Evolutionary conservation across 2,329 filamentous ascomycete genomes (phyloP).

Genomic region (Zymoseptoria brevis): DNA sequence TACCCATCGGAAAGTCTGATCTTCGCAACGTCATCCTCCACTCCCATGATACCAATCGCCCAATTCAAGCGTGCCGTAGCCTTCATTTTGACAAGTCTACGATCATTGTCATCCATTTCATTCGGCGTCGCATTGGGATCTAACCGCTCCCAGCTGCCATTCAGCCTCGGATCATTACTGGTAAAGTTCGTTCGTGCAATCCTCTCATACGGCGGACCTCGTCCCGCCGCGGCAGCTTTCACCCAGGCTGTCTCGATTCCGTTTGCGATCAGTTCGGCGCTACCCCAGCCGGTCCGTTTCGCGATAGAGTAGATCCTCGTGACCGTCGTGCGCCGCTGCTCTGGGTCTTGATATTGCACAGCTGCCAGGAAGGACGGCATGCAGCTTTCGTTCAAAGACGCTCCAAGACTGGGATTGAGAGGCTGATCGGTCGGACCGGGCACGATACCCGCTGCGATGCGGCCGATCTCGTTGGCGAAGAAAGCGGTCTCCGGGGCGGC

Average conservation of each 20-base stretch:
- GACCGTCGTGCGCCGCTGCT: slow-evolving; percentile 72
- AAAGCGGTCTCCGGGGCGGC: slow-evolving; percentile 62
- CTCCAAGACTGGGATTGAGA: slow-evolving; percentile 70
- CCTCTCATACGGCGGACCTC: slow-evolving; percentile 65
- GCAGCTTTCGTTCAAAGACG: slow-evolving; percentile 71
- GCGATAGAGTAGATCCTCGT: slow-evolving; percentile 66
- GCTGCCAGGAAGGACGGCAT: slow-evolving; percentile 82
- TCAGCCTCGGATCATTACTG: slow-evolving; percentile 26
- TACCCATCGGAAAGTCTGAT: slow-evolving; percentile 1
- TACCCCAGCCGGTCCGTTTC: slow-evolving; percentile 79
- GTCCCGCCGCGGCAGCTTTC: slow-evolving; percentile 62
- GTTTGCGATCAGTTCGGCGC: slow-evolving; percentile 68
- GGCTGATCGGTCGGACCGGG: slow-evolving; percentile 43
- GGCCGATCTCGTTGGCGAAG: slow-evolving; percentile 67
- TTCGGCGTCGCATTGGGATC: slow-evolving; percentile 23
- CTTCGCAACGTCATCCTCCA: slow-evolving; percentile 61
- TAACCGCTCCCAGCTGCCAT: slow-evolving; percentile 24
- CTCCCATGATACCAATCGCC: slow-evolving; percentile 68
- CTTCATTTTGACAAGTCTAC: slow-evolving; percentile 53
- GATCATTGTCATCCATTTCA: slow-evolving; percentile 31
- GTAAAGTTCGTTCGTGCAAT: slow-evolving; percentile 20
- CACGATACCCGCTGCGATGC: slow-evolving; percentile 65
- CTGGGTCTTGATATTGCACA: slow-evolving; percentile 64
- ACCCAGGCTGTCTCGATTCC: slow-evolving; percentile 82
- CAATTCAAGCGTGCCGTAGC: slow-evolving; percentile 59